Base-by-base conservation (phyloP, 2,329 filamentous ascomycete species). In the Cladophialophora psammophila region DNA sequence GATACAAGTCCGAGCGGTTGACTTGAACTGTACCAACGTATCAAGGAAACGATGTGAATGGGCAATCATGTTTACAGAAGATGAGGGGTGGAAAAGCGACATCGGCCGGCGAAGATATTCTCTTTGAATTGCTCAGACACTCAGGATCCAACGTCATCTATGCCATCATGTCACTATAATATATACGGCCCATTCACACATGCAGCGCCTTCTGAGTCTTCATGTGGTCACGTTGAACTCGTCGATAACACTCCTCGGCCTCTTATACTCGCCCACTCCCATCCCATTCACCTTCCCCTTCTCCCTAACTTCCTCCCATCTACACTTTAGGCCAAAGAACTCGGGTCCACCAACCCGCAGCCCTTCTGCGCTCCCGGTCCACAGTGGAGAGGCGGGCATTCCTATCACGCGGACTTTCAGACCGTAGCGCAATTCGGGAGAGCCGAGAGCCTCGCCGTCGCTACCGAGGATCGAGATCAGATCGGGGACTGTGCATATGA, bases 331-430 rank as follows among this genome's bases (percentile, higher is more conserved):
- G 2, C 73, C 77, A 73, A 82, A 82, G 10, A 75, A 78, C 63
- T 73, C 72, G 2, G 80, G 81, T 0, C 80, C 80, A 42, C 80
- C 80, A 60, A 81, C 72, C 42, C 76, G 74, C 64, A 83, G 68
- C 0, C 79, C 80, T 58, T 75, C 71, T 57, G 76, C 67, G 5
- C 75, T 77, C 60, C 73, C 75, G 60, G 73, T 84, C 84, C 85
- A 87, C 10, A 85, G 70, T 0, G 83, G 82, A 65, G 84, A 82
- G 1, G 82, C 81, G 2, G 83, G 78, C 36, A 86, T 75, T 0
- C 78, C 84, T 65, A 86, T 81, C 0, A 86, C 84, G 36, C 75
- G 81, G 0, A 86, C 84, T 3, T 80, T 76, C 2, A 86, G 69
- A 0, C 85, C 85, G 62, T 86, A 87, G 9, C 84, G 78, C 35